Conservation (phyloP, 2,329 filamentous ascomycete species). For the Clarireedia homoeocarpa region DNA sequence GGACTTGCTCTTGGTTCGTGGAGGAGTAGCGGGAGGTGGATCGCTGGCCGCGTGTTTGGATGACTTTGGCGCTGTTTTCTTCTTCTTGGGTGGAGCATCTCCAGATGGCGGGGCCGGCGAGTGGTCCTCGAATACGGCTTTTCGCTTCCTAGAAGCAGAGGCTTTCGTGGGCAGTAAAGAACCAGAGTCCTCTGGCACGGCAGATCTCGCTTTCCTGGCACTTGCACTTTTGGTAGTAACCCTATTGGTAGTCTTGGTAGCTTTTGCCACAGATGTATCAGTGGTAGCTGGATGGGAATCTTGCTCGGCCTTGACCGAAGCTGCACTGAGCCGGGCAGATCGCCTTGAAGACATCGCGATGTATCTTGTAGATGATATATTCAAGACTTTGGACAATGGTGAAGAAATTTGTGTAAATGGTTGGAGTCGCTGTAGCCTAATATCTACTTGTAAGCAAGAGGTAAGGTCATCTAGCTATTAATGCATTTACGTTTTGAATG, state of each 20-base stretch:
- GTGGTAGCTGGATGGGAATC: neutral
- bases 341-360: constrained; percentile 24
- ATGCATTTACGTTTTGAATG: neutral
- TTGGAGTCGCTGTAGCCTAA: constrained; percentile 16
- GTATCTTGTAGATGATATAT: constrained; percentile 2
- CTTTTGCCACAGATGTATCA: neutral
- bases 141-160: constrained; percentile 17
- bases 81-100: neutral
- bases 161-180: neutral
- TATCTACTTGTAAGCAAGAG: constrained; percentile 1
- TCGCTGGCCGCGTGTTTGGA: too few species aligned
- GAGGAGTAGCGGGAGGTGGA: neutral
- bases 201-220: neutral
- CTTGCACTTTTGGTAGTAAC: constrained; percentile 2
- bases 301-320: constrained; percentile 12
- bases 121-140: constrained; percentile 11
- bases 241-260: neutral
- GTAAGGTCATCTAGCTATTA: neutral
- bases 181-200: neutral
- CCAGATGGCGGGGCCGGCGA: neutral
- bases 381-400: neutral
- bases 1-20: constrained; percentile 17
- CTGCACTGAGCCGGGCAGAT: constrained; percentile 23
- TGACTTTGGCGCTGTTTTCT: neutral
- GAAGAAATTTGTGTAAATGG: neutral